Base-by-base conservation (phyloP, 495 filamentous ascomycete genomes). In the Usnea hakonensis region DNA sequence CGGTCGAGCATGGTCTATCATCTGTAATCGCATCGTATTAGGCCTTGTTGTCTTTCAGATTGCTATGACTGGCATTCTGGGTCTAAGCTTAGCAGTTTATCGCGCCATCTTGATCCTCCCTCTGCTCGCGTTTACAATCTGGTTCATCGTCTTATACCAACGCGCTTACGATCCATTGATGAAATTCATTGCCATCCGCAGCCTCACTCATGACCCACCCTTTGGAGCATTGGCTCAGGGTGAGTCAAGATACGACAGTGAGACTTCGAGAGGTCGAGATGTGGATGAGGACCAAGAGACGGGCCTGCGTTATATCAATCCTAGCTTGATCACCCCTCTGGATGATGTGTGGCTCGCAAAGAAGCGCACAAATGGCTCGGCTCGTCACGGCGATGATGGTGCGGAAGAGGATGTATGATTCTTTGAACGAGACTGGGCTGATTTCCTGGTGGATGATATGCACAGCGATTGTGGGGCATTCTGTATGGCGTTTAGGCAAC, bases 1-100 rank as follows among this genome's bases (percentile, higher is more conserved):
- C 0, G 95, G 95, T 36, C 84, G 85, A 62, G 91, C 91, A 2
- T 99, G 95, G 95, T 83, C 86, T 26, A 94, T 97, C 79, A 95
- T 97, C 41, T 96, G 92, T 74, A 90, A 91, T 64, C 86, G 95
- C 23, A 78, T 97, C 33, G 80, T 95, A 33, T 74, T 96, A 37
- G 95, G 94, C 2, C 71, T 96, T 17, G 74, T 91, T 19, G 81
- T 97, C 37, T 96, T 95, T 70, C 92, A 99, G 68, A 70, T 96
- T 30, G 87, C 92, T 40, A 95, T 95, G 82, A 88, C 91, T 16
- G 94, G 92, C 2, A 85, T 90, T 46, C 78, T 99, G 26, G 90
- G 90, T 13, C 74, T 93, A n/a, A 81, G 82, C 33, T 70, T 77
- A 41, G 89, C 87, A 0, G 88, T 90, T 60, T 84, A 81, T 17